These are phyloP conservation scores for Fonsecaea nubica DNA, from an alignment of 2,329 filamentous ascomycete species.

Conservation along the genomic window DNA sequence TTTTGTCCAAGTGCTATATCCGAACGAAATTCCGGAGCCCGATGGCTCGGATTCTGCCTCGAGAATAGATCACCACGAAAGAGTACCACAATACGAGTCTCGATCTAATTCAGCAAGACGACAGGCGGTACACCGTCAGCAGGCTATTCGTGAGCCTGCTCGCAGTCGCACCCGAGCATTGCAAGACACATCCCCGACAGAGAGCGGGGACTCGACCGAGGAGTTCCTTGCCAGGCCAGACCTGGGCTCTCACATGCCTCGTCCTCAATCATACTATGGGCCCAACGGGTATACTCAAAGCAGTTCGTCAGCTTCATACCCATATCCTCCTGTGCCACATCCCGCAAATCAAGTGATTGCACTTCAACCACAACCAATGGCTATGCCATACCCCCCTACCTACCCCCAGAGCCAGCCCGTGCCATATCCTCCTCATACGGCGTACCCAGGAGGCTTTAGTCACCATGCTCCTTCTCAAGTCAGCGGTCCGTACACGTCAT, in stretches of 20 bases:
- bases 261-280: constrained; percentile 39
- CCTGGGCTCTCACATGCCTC: constrained; percentile 35
- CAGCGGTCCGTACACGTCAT: constrained; percentile 37
- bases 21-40: constrained; percentile 48
- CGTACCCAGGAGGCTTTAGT: constrained; percentile 23
- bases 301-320: constrained; percentile 48
- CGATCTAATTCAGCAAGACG: constrained; percentile 47
- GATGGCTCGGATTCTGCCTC: constrained; percentile 55
- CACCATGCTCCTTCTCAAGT: constrained; percentile 36
- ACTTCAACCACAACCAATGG: constrained; percentile 34
- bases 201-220: constrained; percentile 70
- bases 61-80: constrained; percentile 32
- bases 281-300: constrained; percentile 49
- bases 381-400: constrained; percentile 30
- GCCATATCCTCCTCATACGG: constrained; percentile 32
- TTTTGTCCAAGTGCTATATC: constrained; percentile 45
- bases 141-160: constrained; percentile 54
- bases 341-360: constrained; percentile 37
- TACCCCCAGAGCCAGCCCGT: constrained; percentile 31
- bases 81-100: constrained; percentile 33
- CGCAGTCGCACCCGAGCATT: constrained; percentile 30
- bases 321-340: constrained; percentile 43
- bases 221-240: constrained; percentile 57
- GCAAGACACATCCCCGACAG: constrained; percentile 47
- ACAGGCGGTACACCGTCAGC: constrained; percentile 48